Percentiles rank a stretch among this genome's conserved stretches.
phyloP scores from a whole-genome alignment of 805 yeast genomes.

The Lipomyces yamadae region DNA sequence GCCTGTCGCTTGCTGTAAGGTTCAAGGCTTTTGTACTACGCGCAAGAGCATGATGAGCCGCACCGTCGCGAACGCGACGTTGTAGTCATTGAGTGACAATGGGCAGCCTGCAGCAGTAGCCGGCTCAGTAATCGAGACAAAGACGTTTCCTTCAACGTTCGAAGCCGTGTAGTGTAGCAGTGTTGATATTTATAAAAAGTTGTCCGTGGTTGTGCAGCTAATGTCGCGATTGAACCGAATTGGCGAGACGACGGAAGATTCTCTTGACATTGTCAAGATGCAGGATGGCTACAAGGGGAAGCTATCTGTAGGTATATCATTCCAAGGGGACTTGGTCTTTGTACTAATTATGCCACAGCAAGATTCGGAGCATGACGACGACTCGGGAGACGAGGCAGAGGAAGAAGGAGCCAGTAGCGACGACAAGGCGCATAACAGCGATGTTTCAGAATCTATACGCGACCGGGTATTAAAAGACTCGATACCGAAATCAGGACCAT shows the following conservation, averaged over 20 bases:
- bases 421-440: background rate
- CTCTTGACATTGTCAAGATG: background rate
- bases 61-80: background rate
- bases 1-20: too few species aligned
- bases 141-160: too few species aligned
- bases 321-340: background rate
- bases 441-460: background rate
- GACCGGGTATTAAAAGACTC: background rate
- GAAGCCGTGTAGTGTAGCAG: background rate
- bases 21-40: too few species aligned
- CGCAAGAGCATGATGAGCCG: background rate
- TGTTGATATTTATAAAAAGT: background rate
- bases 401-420: background rate
- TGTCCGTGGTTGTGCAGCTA: background rate
- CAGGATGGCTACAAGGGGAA: background rate
- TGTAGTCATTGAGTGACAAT: too few species aligned
- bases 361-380: background rate
- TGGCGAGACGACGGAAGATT: constrained; percentile 1
- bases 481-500: constrained; percentile 1
- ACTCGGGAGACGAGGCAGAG: background rate
- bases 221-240: constrained; percentile 1
- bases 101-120: too few species aligned
- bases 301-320: background rate
- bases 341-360: background rate
- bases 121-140: too few species aligned